Evolutionary conservation across 1,284 basidiomycete species (phyloP).

Genomic region (Grifola frondosa): DNA sequence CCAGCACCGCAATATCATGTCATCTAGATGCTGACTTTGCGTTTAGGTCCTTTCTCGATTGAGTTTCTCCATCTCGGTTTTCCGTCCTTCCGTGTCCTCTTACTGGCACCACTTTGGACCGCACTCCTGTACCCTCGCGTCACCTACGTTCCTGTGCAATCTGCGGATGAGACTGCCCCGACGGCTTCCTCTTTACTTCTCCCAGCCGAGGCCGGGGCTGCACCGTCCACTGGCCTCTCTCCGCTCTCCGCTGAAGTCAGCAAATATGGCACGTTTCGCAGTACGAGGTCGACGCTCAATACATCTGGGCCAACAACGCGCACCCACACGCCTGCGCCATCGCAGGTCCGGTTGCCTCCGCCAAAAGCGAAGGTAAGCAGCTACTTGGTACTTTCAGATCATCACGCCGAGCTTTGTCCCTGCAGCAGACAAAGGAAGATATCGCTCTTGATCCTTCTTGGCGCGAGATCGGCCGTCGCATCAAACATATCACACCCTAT

Average conservation of each 20-base stretch:
- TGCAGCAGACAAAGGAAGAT: conserved; percentile 52
- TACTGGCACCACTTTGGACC: conserved; percentile 58
- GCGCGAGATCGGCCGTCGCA: conserved; percentile 57
- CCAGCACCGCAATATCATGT: neutral
- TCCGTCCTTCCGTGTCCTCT: conserved; percentile 61
- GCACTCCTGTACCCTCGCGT: conserved; percentile 58
- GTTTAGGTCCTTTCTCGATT: conserved; percentile 37
- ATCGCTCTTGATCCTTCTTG: conserved; percentile 65
- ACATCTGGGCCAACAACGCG: conserved; percentile 58
- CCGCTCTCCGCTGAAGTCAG: conserved; percentile 45
- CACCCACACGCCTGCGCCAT: conserved; percentile 61
- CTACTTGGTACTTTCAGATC: conserved; percentile 8
- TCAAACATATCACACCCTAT: conserved; percentile 70
- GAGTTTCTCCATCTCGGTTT: conserved; percentile 60
- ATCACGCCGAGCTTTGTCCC: conserved; percentile 17
- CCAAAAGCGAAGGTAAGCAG: conserved; percentile 32
- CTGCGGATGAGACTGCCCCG: conserved; percentile 42
- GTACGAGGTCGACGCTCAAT: conserved; percentile 46
- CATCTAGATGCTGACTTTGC: neutral
- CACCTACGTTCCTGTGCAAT: conserved; percentile 52
- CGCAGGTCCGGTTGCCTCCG: conserved; percentile 29
- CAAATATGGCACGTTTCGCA: conserved; percentile 76
- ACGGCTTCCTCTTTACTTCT: conserved; percentile 55
- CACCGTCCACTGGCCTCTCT: conserved; percentile 47
- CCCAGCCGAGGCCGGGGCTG: conserved; percentile 41